Evolutionary conservation across 192 early-diverging fungal genomes (phyloP).

Genomic region (Linderina pennispora): DNA sequence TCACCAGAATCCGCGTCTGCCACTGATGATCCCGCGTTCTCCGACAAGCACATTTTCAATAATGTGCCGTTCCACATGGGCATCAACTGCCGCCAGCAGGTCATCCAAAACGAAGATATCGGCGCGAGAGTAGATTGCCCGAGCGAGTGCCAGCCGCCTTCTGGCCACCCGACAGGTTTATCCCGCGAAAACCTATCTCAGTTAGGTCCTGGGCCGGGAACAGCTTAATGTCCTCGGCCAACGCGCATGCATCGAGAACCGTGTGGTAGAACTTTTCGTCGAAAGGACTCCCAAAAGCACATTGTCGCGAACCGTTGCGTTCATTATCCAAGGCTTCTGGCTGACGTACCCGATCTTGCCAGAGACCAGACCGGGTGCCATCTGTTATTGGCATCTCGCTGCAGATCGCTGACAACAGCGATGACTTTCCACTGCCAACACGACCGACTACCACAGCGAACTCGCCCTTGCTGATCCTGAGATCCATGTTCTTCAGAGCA

Average conservation of each 20-base stretch:
- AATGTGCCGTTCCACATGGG: conserved; percentile 66
- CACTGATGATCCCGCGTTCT: conserved; percentile 63
- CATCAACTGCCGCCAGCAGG: conserved; percentile 50
- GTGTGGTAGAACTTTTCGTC: conserved; percentile 66
- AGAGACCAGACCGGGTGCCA: conserved; percentile 58
- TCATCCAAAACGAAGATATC: conserved; percentile 72
- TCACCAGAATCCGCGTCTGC: conserved; percentile 71
- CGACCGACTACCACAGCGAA: conserved; percentile 62
- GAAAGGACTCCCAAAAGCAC: conserved; percentile 76
- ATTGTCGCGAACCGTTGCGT: conserved; percentile 80
- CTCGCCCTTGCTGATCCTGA: too few species aligned
- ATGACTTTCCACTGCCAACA: conserved; percentile 74
- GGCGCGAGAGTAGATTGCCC: conserved; percentile 78
- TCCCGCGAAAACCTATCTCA: conserved; percentile 84
- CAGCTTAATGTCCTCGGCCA: conserved; percentile 73
- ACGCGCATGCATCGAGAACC: conserved; percentile 67
- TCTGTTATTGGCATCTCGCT: conserved; percentile 74
- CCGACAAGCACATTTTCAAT: conserved; percentile 76
- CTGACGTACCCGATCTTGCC: conserved; percentile 51
- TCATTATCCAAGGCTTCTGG: conserved; percentile 82
- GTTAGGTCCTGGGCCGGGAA: conserved; percentile 77
- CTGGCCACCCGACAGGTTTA: conserved; percentile 84
- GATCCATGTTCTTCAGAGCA: too few species aligned
- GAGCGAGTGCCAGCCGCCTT: conserved; percentile 50
- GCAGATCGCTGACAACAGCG: conserved; percentile 64